phyloP scores from a whole-genome alignment of 164 flowering plant species.

The Nymphaea colorata region DNA sequence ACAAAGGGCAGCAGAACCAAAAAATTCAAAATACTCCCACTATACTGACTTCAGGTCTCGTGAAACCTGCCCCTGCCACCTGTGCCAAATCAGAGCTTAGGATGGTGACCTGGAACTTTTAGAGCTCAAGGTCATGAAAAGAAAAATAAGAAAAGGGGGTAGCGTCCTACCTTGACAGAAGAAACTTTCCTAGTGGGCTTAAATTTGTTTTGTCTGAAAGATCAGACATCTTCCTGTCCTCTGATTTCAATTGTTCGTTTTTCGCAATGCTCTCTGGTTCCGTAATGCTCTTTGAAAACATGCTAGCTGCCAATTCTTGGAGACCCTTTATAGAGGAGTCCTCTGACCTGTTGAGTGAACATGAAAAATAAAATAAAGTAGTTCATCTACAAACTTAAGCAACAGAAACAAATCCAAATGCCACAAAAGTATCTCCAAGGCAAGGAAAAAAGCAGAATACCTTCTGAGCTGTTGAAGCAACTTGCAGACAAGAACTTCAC shows the following conservation, averaged over 20 bases:
- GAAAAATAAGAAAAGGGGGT: no score
- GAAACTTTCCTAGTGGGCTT: slow-evolving; percentile 80
- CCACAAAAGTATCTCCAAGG: no score
- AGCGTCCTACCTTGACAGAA: slow-evolving; percentile 58
- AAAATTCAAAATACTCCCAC: slow-evolving; percentile 18
- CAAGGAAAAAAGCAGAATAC: slow-evolving; percentile 13
- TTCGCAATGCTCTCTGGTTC: slow-evolving; percentile 21
- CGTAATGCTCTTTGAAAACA: slow-evolving; percentile 34
- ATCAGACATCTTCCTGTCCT: slow-evolving; percentile 39
- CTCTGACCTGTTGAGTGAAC: slow-evolving; percentile 41
- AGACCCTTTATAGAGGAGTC: slow-evolving; percentile 68
- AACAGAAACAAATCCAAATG: neutral
- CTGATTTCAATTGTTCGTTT: slow-evolving; percentile 13
- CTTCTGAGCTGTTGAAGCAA: slow-evolving; percentile 75
- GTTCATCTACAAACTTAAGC: neutral
- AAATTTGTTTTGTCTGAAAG: slow-evolving; percentile 42
- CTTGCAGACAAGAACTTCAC: slow-evolving; percentile 52
- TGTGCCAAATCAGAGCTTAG: slow-evolving; percentile 17
- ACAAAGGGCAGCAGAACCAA: no score
- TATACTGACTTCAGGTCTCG: slow-evolving; percentile 49
- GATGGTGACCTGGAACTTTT: no score
- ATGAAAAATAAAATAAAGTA: no score
- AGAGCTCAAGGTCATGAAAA: no score
- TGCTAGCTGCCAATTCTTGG: slow-evolving; percentile 51
- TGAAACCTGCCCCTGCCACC: slow-evolving; percentile 82